Percentiles rank a stretch among this genome's conserved stretches.
Evolutionary conservation across 1,284 basidiomycete species (phyloP).

Genomic region (Moesziomyces antarcticus): DNA sequence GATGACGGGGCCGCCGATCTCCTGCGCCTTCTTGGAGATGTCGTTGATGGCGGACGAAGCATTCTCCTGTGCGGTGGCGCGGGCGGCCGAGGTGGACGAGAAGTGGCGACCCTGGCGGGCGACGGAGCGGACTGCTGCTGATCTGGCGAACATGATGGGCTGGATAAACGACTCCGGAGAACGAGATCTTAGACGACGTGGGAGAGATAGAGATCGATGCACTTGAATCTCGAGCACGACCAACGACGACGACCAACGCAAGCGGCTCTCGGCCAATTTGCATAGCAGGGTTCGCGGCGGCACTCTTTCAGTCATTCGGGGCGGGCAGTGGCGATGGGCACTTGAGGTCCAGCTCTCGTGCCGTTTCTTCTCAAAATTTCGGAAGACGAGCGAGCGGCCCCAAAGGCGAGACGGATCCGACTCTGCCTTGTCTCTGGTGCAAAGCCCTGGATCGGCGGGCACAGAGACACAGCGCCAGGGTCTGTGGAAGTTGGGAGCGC

Average conservation of each 20-base stretch:
- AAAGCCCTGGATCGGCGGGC: slow-evolving; percentile 2
- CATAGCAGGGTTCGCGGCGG: too few relatives aligned
- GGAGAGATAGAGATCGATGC: neutral
- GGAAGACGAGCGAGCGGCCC: neutral
- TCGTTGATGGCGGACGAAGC: slow-evolving; percentile 35
- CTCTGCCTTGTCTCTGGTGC: slow-evolving; percentile 2
- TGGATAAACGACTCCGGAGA: neutral
- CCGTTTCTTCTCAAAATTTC: slow-evolving; percentile 30
- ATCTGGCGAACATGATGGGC: slow-evolving; percentile 33
- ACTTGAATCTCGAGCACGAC: too few relatives aligned
- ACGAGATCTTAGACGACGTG: neutral
- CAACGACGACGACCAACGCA: too few relatives aligned
- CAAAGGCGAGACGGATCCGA: slow-evolving; percentile 28
- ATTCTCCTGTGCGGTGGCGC: slow-evolving; percentile 28
- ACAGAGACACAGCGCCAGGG: neutral
- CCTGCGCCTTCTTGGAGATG: slow-evolving; percentile 53
- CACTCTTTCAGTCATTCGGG: too few relatives aligned
- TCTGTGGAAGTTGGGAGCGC: slow-evolving; percentile 3
- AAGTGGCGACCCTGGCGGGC: slow-evolving; percentile 32
- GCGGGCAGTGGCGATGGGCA: too few relatives aligned
- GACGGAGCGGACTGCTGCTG: slow-evolving; percentile 27
- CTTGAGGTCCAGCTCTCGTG: neutral
- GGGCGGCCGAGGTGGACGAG: slow-evolving; percentile 14
- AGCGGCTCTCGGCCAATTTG: too few relatives aligned
- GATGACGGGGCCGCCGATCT: slow-evolving; percentile 55